phyloP scores from a whole-genome alignment of 257 asterid genomes.

The Pogostemon cablin region DNA sequence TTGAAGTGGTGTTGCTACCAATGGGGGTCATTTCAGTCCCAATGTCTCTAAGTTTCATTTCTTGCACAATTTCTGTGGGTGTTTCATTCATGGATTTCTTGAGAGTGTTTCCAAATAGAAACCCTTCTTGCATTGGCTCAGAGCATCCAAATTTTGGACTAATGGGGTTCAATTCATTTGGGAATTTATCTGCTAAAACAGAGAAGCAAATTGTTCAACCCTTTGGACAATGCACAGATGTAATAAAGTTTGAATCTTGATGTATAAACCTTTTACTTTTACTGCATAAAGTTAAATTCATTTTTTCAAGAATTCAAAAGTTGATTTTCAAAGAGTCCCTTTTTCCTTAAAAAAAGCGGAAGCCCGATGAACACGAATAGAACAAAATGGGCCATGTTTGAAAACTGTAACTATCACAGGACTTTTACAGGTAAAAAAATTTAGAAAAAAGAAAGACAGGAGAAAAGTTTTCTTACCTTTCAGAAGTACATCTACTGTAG shows the following conservation, averaged over 20 bases:
- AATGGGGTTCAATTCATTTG: conserved; percentile 48
- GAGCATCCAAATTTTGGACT: conserved; percentile 54
- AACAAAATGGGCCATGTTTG: conserved; percentile 33
- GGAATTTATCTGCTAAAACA: conserved; percentile 65
- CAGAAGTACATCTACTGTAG: conserved; percentile 55
- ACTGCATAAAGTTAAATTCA: conserved; percentile 9
- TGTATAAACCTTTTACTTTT: conserved; percentile 1
- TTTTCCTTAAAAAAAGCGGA: conserved; percentile 8
- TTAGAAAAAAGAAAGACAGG: background rate
- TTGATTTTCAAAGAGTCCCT: conserved; percentile 23
- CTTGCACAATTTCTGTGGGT: conserved; percentile 38
- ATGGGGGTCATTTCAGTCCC: conserved; percentile 99
- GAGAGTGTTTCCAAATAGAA: conserved; percentile 52
- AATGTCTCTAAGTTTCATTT: conserved; percentile 69
- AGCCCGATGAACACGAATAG: background rate
- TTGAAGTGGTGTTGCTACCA: conserved; percentile 87
- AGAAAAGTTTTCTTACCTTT: conserved; percentile 56
- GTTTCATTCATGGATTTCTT: conserved; percentile 41
- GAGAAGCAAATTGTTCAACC: background rate
- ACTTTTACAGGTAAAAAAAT: conserved; percentile 8
- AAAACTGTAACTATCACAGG: conserved; percentile 20
- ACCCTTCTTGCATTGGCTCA: conserved; percentile 73
- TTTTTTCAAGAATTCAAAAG: conserved; percentile 16
- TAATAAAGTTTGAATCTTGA: conserved; percentile 21
- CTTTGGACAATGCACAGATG: conserved; percentile 11